phyloP scores from a whole-genome alignment of 2,329 filamentous ascomycete species.

The Mycosphaerella sp. region DNA sequence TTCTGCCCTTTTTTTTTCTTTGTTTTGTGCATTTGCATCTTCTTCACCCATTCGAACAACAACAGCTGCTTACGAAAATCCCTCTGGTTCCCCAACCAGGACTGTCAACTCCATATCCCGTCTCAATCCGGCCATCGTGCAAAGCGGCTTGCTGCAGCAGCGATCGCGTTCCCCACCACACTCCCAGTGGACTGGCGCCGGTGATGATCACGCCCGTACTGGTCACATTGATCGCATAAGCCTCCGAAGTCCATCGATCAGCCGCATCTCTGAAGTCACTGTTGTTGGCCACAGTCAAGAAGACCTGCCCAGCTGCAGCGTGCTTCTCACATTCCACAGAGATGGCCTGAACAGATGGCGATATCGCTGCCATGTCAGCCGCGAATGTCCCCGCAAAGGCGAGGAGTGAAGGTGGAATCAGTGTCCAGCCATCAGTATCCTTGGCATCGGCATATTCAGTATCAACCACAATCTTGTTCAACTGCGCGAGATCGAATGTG shows the following conservation, averaged over 20 bases:
- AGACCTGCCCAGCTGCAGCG: slow-evolving; percentile 31
- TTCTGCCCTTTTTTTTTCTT: too few species aligned
- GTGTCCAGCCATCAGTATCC: slow-evolving; percentile 39
- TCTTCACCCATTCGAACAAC: neutral
- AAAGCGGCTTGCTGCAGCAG: slow-evolving; percentile 48
- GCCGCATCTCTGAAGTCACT: slow-evolving; percentile 41
- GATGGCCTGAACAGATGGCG: neutral
- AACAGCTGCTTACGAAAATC: slow-evolving; percentile 17
- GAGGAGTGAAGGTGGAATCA: slow-evolving; percentile 47
- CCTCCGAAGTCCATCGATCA: slow-evolving; percentile 45
- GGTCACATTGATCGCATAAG: slow-evolving; percentile 43
- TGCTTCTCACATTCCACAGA: neutral
- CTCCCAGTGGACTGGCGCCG: slow-evolving; percentile 50
- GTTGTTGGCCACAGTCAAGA: slow-evolving; percentile 43
- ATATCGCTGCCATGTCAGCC: slow-evolving; percentile 30
- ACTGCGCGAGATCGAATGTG: neutral
- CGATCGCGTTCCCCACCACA: slow-evolving; percentile 54
- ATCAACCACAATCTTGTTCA: neutral
- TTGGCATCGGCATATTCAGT: neutral
- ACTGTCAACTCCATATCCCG: slow-evolving; percentile 43
- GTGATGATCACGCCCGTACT: slow-evolving; percentile 41
- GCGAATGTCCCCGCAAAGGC: slow-evolving; percentile 46
- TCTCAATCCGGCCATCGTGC: slow-evolving; percentile 35
- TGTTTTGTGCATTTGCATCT: neutral
- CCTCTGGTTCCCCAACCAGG: slow-evolving; percentile 41